Evolutionary conservation across 352 stramenopile genomes (phyloP).

Genomic region (Phytophthora fragariaefolia): DNA sequence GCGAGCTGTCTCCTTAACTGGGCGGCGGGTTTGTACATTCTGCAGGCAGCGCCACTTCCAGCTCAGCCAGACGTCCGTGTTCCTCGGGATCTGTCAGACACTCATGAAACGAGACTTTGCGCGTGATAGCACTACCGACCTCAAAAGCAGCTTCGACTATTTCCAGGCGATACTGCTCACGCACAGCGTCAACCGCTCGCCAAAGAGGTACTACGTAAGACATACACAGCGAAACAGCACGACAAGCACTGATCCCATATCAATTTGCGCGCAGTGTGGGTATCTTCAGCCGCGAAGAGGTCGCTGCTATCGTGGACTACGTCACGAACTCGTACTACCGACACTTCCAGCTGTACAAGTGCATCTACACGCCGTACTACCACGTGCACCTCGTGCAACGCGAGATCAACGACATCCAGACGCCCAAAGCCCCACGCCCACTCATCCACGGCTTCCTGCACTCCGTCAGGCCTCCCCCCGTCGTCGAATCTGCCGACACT

Average conservation of each 20-base stretch:
- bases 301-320: constrained; percentile 70
- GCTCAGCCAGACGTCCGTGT: constrained; percentile 61
- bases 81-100: constrained; percentile 71
- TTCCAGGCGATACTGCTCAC: constrained; percentile 70
- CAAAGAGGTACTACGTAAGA: constrained; percentile 57
- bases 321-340: constrained; percentile 83
- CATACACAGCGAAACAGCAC: not conserved
- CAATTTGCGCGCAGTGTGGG: constrained; percentile 42
- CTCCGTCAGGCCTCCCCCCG: constrained; percentile 6
- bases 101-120: constrained; percentile 71
- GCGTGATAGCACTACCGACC: constrained; percentile 47
- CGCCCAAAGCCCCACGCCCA: constrained; percentile 37
- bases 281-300: constrained; percentile 62
- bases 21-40: constrained; percentile 49
- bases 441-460: constrained; percentile 56
- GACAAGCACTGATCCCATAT: not conserved
- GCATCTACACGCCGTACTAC: constrained; percentile 73
- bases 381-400: constrained; percentile 61
- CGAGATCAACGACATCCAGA: constrained; percentile 54
- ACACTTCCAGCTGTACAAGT: constrained; percentile 84
- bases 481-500: constrained; percentile 2
- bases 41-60: constrained; percentile 68
- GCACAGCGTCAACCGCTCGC: constrained; percentile 74
- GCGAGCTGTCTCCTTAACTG: constrained; percentile 25
- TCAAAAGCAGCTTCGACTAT: constrained; percentile 58